Evolutionary conservation across 345 rosid species (phyloP).

Genomic region (Nephelium lappaceum): DNA sequence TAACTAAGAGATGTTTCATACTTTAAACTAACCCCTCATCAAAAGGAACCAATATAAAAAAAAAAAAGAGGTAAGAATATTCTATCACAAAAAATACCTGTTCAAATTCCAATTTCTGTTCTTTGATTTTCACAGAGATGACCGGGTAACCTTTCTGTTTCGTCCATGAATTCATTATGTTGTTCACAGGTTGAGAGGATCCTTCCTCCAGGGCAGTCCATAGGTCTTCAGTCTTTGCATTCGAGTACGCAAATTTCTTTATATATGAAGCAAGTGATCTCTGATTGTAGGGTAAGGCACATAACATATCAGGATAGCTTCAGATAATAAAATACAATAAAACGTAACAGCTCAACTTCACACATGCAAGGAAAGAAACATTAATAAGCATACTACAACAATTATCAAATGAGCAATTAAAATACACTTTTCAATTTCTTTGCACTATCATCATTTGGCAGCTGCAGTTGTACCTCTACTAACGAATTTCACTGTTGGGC

Average conservation of each 20-base stretch:
- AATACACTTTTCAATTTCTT: background rate
- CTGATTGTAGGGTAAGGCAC: constrained; percentile 42
- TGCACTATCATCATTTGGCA: background rate
- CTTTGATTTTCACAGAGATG: constrained; percentile 66
- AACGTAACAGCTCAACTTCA: background rate
- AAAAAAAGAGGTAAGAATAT: background rate
- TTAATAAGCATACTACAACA: background rate
- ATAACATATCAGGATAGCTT: constrained; percentile 7
- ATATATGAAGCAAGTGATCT: constrained; percentile 90
- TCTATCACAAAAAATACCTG: constrained; percentile 54
- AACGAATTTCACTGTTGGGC: too few relatives aligned
- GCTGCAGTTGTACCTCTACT: background rate
- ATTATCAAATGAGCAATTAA: constrained; percentile 7
- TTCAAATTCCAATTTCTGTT: constrained; percentile 78
- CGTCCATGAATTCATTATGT: constrained; percentile 94
- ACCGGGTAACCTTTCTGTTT: constrained; percentile 92
- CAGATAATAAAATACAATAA: background rate
- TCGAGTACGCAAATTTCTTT: constrained; percentile 68
- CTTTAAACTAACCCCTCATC: background rate
- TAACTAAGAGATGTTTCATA: constrained; percentile 3
- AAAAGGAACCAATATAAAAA: background rate
- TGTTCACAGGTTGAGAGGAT: constrained; percentile 84
- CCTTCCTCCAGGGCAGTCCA: constrained; percentile 92
- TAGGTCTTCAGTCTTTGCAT: constrained; percentile 91
- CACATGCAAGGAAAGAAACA: constrained; percentile 18